These are phyloP conservation scores for Volvox carteri DNA, from an alignment of 163 green algal species.

Conservation along the genomic window DNA sequence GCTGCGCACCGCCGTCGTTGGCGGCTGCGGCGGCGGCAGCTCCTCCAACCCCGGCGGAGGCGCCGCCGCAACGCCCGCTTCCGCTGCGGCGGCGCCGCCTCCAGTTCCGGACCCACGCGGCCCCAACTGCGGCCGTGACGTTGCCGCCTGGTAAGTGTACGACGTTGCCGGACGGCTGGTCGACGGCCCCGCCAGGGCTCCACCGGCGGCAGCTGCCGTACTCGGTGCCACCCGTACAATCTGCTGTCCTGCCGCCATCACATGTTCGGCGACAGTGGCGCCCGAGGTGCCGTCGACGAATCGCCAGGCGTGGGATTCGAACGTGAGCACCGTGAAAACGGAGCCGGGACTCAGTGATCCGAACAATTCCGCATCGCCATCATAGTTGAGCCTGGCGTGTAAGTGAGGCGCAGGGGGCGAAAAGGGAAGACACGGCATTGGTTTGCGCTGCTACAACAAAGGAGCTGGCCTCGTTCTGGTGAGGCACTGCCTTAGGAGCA, in stretches of 20 bases:
- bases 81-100: neutral
- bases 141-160: constrained; percentile 25
- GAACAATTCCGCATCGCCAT: constrained; percentile 42
- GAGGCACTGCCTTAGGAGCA: no score
- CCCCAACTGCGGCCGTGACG: neutral
- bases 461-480: no score
- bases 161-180: neutral
- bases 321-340: constrained; percentile 31
- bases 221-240: constrained; percentile 18
- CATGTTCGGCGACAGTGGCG: constrained; percentile 31
- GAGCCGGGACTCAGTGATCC: constrained; percentile 12
- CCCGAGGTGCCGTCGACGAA: constrained; percentile 43
- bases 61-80: neutral
- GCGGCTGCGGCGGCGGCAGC: neutral
- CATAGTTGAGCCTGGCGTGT: constrained; percentile 56
- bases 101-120: no score
- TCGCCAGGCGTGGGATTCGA: constrained; percentile 50
- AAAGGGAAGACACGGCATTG: no score
- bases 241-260: constrained; percentile 30
- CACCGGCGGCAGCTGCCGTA: neutral
- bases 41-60: neutral
- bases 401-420: no score
- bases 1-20: neutral
- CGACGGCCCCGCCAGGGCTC: neutral
- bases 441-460: no score